Evolutionary conservation across 495 filamentous ascomycete species (phyloP).

Genomic region (Aspergillus campestris): DNA sequence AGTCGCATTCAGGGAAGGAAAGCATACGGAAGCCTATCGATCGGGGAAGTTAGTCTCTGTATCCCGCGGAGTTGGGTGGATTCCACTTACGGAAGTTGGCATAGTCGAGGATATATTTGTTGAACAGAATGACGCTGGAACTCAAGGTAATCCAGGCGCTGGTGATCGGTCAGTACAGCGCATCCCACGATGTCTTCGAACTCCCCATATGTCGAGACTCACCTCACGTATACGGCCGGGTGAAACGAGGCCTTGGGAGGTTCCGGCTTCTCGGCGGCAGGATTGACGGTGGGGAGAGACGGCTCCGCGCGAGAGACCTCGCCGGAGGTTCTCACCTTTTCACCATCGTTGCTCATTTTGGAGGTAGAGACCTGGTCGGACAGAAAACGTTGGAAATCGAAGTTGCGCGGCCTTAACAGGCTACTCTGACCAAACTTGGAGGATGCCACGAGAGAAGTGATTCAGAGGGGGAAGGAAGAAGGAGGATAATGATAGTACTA

Average conservation of each 20-base stretch:
- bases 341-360: conserved; percentile 58
- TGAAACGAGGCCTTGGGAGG: conserved; percentile 59
- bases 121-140: conserved; percentile 93
- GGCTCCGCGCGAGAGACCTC: conserved; percentile 56
- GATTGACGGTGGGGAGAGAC: conserved; percentile 72
- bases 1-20: conserved; percentile 4
- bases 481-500: conserved; percentile 7
- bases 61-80: background rate
- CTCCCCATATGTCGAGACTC: conserved; percentile 28
- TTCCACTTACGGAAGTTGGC: conserved; percentile 68
- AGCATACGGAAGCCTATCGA: conserved; percentile 34
- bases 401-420: conserved; percentile 42
- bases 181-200: background rate
- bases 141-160: conserved; percentile 89
- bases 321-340: conserved; percentile 73
- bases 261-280: conserved; percentile 56
- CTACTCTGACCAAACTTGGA: conserved; percentile 38
- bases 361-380: conserved; percentile 35
- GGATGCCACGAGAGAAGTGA: conserved; percentile 36
- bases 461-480: conserved; percentile 10
- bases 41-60: background rate
- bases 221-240: conserved; percentile 85
- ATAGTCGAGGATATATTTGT: conserved; percentile 92
- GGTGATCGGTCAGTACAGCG: conserved; percentile 16
- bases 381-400: conserved; percentile 43